Evolutionary conservation across 148 eudicot species (phyloP).

Genomic region (Dysphania ambrosioides): DNA sequence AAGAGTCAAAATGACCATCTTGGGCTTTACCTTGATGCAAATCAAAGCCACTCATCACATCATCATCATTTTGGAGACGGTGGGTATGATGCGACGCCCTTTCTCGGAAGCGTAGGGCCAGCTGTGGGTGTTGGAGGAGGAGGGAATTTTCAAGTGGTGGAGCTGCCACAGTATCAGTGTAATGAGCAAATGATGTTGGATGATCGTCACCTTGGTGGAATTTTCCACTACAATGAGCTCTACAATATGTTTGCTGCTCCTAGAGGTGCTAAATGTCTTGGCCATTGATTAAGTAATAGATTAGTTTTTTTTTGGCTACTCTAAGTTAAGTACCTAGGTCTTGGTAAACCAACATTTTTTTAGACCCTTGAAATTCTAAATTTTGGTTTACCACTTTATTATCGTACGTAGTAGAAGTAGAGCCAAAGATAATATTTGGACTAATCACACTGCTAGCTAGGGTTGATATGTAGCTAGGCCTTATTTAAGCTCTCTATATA

Average conservation of each 20-base stretch:
- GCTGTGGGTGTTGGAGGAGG: not conserved
- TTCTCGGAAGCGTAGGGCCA: slow-evolving; percentile 14
- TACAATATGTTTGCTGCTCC: slow-evolving; percentile 21
- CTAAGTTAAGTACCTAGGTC: not conserved
- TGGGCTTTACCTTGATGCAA: slow-evolving; percentile 11
- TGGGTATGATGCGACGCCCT: slow-evolving; percentile 12
- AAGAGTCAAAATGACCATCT: not conserved
- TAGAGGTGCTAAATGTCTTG: slow-evolving; percentile 22
- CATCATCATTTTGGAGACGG: not conserved
- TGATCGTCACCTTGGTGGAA: slow-evolving; percentile 6
- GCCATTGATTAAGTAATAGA: slow-evolving; percentile 8
- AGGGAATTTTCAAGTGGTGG: slow-evolving; percentile 21
- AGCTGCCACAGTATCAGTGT: slow-evolving; percentile 17
- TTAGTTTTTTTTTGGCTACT: not conserved
- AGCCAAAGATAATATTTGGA: too few species aligned
- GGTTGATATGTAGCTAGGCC: too few species aligned
- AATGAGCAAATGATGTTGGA: slow-evolving; percentile 5
- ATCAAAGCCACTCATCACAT: too few species aligned
- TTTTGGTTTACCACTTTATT: not conserved
- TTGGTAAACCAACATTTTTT: not conserved
- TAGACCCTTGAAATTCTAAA: not conserved
- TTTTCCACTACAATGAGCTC: slow-evolving; percentile 26
- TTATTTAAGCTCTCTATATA: too few species aligned
- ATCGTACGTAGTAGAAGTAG: not conserved
- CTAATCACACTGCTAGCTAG: too few species aligned